Evolutionary conservation across 2,329 filamentous ascomycete species (phyloP).

Genomic region (Periconia sp.): DNA sequence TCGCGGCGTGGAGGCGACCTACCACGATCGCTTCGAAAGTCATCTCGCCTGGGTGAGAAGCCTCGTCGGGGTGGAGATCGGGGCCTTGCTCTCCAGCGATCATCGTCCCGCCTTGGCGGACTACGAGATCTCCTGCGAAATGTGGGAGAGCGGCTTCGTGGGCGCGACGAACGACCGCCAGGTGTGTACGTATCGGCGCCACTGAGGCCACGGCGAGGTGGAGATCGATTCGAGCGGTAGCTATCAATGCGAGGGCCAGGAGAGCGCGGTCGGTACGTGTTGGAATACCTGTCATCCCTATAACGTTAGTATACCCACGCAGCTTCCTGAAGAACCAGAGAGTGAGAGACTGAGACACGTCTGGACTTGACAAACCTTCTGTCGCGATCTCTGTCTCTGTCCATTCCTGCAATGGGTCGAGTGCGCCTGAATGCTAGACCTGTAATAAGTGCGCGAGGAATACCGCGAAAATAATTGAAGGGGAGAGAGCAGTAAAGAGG

Average conservation of each 20-base stretch:
- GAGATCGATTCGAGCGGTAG: constrained; percentile 40
- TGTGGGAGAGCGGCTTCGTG: constrained; percentile 42
- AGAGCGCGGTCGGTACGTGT: constrained; percentile 41
- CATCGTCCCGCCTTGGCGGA: constrained; percentile 38
- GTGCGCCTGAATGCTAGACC: background rate
- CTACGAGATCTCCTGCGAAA: constrained; percentile 45
- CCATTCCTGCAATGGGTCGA: constrained; percentile 24
- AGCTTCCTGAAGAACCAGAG: background rate
- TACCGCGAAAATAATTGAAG: background rate
- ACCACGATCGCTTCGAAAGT: constrained; percentile 39
- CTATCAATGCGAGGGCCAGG: constrained; percentile 38
- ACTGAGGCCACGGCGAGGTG: constrained; percentile 37
- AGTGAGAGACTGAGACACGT: constrained; percentile 3
- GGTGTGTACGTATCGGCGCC: constrained; percentile 47
- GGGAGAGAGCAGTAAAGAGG: background rate
- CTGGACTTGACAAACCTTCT: constrained; percentile 45
- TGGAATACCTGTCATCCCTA: constrained; percentile 42
- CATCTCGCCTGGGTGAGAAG: constrained; percentile 43
- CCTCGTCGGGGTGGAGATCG: constrained; percentile 53
- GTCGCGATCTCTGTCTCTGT: constrained; percentile 45
- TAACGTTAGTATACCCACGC: background rate
- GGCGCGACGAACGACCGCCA: constrained; percentile 35
- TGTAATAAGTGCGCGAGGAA: background rate
- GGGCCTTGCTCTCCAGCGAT: constrained; percentile 48
- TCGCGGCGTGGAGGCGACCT: constrained; percentile 46